phyloP scores from a whole-genome alignment of 768 basidiomycete genomes.

The Mrakia blollopis region DNA sequence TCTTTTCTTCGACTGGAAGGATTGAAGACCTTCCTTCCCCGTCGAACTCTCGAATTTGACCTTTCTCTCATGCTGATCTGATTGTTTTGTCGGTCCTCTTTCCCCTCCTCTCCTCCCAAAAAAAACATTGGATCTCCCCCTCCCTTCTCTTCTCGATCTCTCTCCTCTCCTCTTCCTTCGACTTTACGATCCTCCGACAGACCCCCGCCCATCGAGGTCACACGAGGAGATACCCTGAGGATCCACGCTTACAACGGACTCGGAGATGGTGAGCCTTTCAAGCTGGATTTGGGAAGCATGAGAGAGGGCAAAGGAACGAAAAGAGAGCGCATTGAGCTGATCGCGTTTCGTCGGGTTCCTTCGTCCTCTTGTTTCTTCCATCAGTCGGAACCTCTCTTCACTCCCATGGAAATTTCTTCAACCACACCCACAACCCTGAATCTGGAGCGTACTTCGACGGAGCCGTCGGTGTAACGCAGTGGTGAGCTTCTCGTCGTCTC shows the following conservation, averaged over 20 bases:
- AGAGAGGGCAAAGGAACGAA: too few species aligned
- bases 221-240: slow-evolving; percentile 63
- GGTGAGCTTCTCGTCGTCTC: too few species aligned
- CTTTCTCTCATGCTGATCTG: too few species aligned
- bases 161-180: slow-evolving; percentile 3
- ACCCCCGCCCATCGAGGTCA: slow-evolving; percentile 66
- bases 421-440: slow-evolving; percentile 52
- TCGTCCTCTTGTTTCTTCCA: too few species aligned
- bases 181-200: too few species aligned
- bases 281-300: too few species aligned
- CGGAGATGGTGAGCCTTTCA: too few species aligned
- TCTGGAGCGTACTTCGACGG: slow-evolving; percentile 70
- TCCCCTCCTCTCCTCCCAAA: neutral
- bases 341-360: too few species aligned
- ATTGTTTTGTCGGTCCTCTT: too few species aligned
- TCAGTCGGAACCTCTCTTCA: slow-evolving; percentile 69
- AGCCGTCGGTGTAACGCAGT: slow-evolving; percentile 74
- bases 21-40: too few species aligned
- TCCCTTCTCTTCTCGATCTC: neutral
- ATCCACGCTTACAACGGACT: slow-evolving; percentile 72
- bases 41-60: too few species aligned
- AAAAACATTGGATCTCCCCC: neutral
- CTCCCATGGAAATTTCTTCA: slow-evolving; percentile 95
- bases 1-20: neutral
- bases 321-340: too few species aligned